These are phyloP conservation scores for Ceratobasidium sp. DNA, from an alignment of 1,284 basidiomycete species.

Conservation along the genomic window DNA sequence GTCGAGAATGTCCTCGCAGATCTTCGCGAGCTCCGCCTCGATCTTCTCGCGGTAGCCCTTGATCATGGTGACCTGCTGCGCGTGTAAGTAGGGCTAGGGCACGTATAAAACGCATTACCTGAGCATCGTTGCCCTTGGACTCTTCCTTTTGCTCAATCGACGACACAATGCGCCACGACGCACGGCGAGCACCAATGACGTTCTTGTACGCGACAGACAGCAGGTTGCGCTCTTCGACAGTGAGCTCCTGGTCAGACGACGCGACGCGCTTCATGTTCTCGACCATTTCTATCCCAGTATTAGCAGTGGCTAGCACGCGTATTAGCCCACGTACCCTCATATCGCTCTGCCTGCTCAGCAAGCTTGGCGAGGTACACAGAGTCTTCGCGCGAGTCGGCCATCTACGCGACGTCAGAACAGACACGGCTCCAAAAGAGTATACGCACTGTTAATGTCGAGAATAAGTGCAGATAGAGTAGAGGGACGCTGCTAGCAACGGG, in stretches of 20 bases:
- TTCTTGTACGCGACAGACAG: slow-evolving; percentile 99
- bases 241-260: slow-evolving; percentile 96
- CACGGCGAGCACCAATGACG: slow-evolving; percentile 98
- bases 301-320: slow-evolving; percentile 40
- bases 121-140: slow-evolving; percentile 97
- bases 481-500: not conserved
- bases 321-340: slow-evolving; percentile 82
- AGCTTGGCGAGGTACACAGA: slow-evolving; percentile 99
- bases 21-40: slow-evolving; percentile 96
- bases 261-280: slow-evolving; percentile 99
- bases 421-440: not conserved
- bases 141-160: slow-evolving; percentile 99
- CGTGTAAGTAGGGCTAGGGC: slow-evolving; percentile 11
- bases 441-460: slow-evolving; percentile 28
- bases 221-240: slow-evolving; percentile 98
- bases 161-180: slow-evolving; percentile 98
- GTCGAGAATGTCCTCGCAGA: slow-evolving; percentile 99
- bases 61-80: slow-evolving; percentile 83
- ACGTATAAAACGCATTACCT: slow-evolving; percentile 50
- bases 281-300: slow-evolving; percentile 80
- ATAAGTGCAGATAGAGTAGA: not conserved
- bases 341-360: slow-evolving; percentile 98
- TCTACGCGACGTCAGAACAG: slow-evolving; percentile 49
- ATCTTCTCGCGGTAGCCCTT: slow-evolving; percentile 99
- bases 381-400: slow-evolving; percentile 91